Conservation (phyloP, 352 stramenopile species). For the Hyaloperonospora arabidopsidis region DNA sequence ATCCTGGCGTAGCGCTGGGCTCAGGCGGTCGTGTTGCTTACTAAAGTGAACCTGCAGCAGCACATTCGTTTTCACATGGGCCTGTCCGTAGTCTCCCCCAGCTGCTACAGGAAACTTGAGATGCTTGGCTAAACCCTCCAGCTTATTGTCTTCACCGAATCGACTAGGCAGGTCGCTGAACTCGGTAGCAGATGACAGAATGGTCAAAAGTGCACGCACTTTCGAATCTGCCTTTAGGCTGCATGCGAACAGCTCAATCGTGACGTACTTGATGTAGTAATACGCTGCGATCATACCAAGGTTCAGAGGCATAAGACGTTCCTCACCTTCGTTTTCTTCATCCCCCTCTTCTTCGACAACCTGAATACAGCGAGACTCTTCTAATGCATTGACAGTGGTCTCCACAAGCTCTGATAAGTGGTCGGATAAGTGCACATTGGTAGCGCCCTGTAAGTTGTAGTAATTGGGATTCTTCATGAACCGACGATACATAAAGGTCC, state of each 20-base stretch:
- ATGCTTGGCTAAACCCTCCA: slow-evolving; percentile 91
- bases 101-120: slow-evolving; percentile 89
- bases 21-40: slow-evolving; percentile 85
- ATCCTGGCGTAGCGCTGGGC: slow-evolving; percentile 89
- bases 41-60: slow-evolving; percentile 97
- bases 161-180: slow-evolving; percentile 92
- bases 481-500: slow-evolving; percentile 98
- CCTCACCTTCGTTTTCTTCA: slow-evolving; percentile 80
- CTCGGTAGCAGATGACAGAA: slow-evolving; percentile 94
- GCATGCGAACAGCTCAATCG: slow-evolving; percentile 97
- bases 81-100: slow-evolving; percentile 85
- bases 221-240: slow-evolving; percentile 96
- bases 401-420: slow-evolving; percentile 99
- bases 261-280: slow-evolving; percentile 99
- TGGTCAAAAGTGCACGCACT: slow-evolving; percentile 93
- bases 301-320: slow-evolving; percentile 93
- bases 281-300: slow-evolving; percentile 99
- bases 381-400: slow-evolving; percentile 92
- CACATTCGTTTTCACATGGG: slow-evolving; percentile 94
- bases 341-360: slow-evolving; percentile 87
- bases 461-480: slow-evolving; percentile 99
- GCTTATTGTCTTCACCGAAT: slow-evolving; percentile 89
- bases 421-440: slow-evolving; percentile 92
- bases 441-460: slow-evolving; percentile 95
- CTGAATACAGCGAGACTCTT: slow-evolving; percentile 94